Base-by-base conservation (phyloP, 2,329 filamentous ascomycete genomes). In the Aspergillus novofumigatus region DNA sequence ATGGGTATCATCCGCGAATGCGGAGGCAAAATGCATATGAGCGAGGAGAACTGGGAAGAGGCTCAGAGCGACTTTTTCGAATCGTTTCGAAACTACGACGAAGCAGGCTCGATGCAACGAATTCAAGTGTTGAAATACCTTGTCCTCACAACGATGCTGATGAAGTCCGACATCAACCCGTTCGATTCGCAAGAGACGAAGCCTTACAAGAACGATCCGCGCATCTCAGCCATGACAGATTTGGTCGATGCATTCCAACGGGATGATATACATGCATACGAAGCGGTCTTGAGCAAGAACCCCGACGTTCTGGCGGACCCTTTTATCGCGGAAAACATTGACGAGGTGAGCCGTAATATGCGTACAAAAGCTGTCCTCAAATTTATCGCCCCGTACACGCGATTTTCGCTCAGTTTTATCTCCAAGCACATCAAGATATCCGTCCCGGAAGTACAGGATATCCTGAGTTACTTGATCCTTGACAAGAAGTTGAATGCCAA, bases 11-110 rank as follows among this genome's bases (percentile, higher is more conserved):
- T 99, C 71, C 89, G 93, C 54, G 94, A 99, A 78, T 99, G 94
- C 72, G 94, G 94, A 68, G 94, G 94, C 67, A 99, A 99, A 81
- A 99, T 99, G 94, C 92, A 97, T 79, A 97, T 99, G 94, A 94
- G 90, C 74, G 94, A 99, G 81, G 94, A 97, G 78, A 97, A 97
- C 73, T 99, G 94, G 94, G 91, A 94, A 73, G 91, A 92, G 69
- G 94, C 94, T 1, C 92, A 97, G 76, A 93, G 87, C 67, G 94
- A 97, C 78, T 99, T 99, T 76, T 97, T 97, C 75, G 94, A 99
- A 74, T 96, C 93, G 1, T 99, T 99, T 80, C 90, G 92, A 56
- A 97, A 97, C 78, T 99, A 97, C 77, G 94, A 99, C 72, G 94
- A 99, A 79, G 94, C 94, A 44, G 94, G 94, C 49, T 97, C 92